These are phyloP conservation scores for Plasmodium relictum DNA, from an alignment of 169 alveolate genomes.

Conservation along the genomic window DNA sequence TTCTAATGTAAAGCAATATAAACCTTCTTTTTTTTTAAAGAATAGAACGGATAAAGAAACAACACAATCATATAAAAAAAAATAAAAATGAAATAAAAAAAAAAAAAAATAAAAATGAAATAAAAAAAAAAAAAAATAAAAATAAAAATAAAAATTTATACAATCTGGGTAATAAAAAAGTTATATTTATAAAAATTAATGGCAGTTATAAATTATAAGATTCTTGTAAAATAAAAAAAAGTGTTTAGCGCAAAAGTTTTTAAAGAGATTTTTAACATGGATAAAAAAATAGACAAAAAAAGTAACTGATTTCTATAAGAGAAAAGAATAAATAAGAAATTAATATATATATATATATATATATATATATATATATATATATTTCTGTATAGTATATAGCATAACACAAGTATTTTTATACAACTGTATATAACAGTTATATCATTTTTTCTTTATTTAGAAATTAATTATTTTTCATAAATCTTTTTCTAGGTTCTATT, in stretches of 20 bases:
- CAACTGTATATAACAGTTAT: not conserved
- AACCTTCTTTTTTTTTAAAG: not conserved
- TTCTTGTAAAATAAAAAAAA: not conserved
- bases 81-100: not conserved
- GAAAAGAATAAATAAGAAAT: not conserved
- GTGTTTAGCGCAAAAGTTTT: not conserved
- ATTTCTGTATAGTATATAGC: not conserved
- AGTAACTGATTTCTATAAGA: not conserved
- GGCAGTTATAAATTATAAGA: not conserved
- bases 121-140: not conserved
- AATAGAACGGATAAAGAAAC: not conserved
- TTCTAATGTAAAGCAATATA: not conserved
- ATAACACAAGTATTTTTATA: not conserved
- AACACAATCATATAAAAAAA: not conserved
- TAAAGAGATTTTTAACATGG: slow-evolving; percentile 2
- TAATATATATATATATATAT: not conserved
- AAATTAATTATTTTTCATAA: not conserved
- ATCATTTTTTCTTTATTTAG: not conserved
- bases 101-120: not conserved
- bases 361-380: not conserved
- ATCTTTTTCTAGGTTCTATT: not conserved
- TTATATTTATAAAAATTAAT: not conserved
- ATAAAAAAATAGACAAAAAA: slow-evolving; percentile 13
- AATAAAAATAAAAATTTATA: not conserved
- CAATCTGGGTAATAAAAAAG: not conserved